These are phyloP conservation scores for Rutstroemia sp. DNA, from an alignment of 2,329 filamentous ascomycete genomes.

Conservation along the genomic window DNA sequence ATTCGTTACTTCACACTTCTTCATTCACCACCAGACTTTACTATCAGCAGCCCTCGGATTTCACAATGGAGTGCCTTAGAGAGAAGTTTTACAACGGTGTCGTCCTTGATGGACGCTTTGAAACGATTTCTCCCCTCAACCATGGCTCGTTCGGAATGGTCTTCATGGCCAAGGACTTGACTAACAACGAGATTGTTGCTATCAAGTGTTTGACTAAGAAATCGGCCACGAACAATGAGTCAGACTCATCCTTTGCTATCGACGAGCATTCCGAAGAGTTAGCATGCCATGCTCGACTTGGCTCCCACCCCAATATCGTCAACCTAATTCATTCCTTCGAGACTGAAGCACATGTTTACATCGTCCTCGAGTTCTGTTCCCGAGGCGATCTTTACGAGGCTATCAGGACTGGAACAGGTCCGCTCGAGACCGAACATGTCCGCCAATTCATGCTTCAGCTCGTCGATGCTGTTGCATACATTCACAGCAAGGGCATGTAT, in stretches of 20 bases:
- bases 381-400: slow-evolving; percentile 97
- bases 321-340: slow-evolving; percentile 88
- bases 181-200: slow-evolving; percentile 73
- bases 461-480: slow-evolving; percentile 79
- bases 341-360: slow-evolving; percentile 80
- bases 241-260: slow-evolving; percentile 54
- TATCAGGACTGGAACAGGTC: slow-evolving; percentile 81
- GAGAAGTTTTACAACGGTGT: slow-evolving; percentile 72
- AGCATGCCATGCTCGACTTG: slow-evolving; percentile 71
- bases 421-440: slow-evolving; percentile 91
- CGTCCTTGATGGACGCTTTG: slow-evolving; percentile 81
- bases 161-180: slow-evolving; percentile 77
- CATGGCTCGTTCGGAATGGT: slow-evolving; percentile 99
- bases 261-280: slow-evolving; percentile 81
- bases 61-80: slow-evolving; percentile 75
- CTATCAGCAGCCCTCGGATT: slow-evolving; percentile 1
- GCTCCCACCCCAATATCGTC: slow-evolving; percentile 83
- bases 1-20: slow-evolving; percentile 12
- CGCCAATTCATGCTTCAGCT: slow-evolving; percentile 96
- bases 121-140: slow-evolving; percentile 89
- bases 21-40: slow-evolving; percentile 4
- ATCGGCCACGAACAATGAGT: slow-evolving; percentile 44
- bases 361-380: slow-evolving; percentile 91
- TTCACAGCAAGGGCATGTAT: slow-evolving; percentile 85
- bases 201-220: slow-evolving; percentile 95